Evolutionary conservation across 306 rosid species (phyloP), one percentile per base, ranked within the genome.

Genomic region (Geum urbanum): DNA sequence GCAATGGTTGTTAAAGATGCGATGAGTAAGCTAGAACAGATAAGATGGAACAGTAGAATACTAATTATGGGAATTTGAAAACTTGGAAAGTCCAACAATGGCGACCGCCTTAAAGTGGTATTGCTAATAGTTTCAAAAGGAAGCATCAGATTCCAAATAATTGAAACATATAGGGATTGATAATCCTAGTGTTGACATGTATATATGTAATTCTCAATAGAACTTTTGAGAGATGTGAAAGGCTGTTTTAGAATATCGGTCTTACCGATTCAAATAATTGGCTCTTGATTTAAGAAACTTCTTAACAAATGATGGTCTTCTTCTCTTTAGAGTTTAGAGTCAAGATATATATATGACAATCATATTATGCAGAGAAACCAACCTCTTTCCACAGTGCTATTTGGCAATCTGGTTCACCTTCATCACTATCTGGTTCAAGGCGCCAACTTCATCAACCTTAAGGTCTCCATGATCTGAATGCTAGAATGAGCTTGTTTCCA

Each of bases 201-300:
- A 35, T 60, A 4, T 4, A 32, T 32, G 65, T 8, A 60, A 60
- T 37, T 20, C 9, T 18, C 69, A 19, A 5, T 20, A 44, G 18
- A 18, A 19, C 35, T 64, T 64, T 64, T 44, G 32, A 69, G 27
- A 69, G 53, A 69, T 54, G 41, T 69, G 73, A 41, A 69, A 54
- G 73, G 64, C 3, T 24, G 15, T 54, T 69, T 44, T 32, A 32
- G 9, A 3, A 27, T 15, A 41, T 56, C n/a, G 49, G 63, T 69
- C 35, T 41, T 8, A 62, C 18, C 49, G 4, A 44, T 18, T 39
- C 50, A 41, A 40, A 64, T 64, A 64, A 44, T 44, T 14, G 51
- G 10, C 8, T 43, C 35, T 20, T 32, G 3, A 32, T 4, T 4
- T 32, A 32, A 32, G 4, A 20, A 43, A 5, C 45, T 11, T 64